Percentiles rank a stretch among this genome's conserved stretches.
Evolutionary conservation across 257 asterid species (phyloP).

Genomic region (Salvia rosmarinus): DNA sequence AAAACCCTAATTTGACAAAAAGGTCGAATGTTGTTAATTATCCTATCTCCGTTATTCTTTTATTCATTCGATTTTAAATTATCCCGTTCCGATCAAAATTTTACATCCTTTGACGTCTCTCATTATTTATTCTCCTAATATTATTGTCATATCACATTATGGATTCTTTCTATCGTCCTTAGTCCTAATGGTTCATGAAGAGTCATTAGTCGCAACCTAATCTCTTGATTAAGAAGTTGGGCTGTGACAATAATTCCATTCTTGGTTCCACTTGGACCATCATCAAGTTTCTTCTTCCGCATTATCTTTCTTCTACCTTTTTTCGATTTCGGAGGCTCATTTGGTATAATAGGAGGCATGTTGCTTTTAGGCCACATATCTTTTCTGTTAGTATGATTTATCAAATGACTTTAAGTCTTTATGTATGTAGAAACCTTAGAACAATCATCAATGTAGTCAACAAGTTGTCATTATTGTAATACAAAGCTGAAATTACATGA

Average conservation of each 20-base stretch:
- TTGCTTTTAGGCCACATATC: not conserved
- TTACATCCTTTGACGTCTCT: no score
- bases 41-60: no score
- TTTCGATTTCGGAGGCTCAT: not conserved
- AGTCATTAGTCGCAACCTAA: no score
- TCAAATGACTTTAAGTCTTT: not conserved
- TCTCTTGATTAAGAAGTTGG: no score
- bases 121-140: no score
- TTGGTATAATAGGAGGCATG: not conserved
- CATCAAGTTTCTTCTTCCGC: not conserved
- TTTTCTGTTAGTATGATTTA: not conserved
- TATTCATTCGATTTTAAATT: no score
- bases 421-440: not conserved
- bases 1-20: no score
- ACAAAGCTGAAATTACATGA: constrained; percentile 8
- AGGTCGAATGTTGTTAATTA: no score
- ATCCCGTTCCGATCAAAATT: no score
- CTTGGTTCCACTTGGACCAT: not conserved
- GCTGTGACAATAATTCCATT: not conserved
- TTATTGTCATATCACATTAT: no score
- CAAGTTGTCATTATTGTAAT: not conserved
- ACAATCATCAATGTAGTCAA: not conserved
- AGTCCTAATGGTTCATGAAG: no score
- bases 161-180: no score
- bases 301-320: not conserved